A percentile compares a stretch with the other conserved stretches of the same genome.
These are phyloP conservation scores for Hirschioporus abietinus DNA, from an alignment of 768 basidiomycete genomes.

Conservation along the genomic window DNA sequence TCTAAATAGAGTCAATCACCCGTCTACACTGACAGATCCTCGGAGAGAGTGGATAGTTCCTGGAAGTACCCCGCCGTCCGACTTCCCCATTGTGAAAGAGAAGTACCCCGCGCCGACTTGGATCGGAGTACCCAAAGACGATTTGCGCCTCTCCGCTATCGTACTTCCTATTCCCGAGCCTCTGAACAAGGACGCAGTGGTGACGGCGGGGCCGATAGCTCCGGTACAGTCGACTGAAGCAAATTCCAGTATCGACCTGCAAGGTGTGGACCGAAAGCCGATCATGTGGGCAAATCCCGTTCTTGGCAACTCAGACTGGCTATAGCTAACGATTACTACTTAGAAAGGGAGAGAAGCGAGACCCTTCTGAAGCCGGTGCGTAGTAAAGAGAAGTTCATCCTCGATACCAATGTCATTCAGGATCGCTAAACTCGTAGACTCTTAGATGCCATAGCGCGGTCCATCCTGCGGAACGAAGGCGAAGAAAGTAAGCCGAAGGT, in stretches of 20 bases:
- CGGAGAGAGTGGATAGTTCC: background rate
- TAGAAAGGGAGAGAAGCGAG: background rate
- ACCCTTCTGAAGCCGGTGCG: background rate
- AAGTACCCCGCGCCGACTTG: background rate
- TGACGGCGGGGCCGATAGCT: too few species aligned
- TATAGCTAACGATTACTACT: background rate
- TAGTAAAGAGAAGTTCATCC: too few species aligned
- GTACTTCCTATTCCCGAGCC: background rate
- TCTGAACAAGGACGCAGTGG: too few species aligned
- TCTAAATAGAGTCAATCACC: background rate
- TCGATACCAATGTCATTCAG: too few species aligned
- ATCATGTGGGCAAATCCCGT: background rate
- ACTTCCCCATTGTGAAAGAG: background rate
- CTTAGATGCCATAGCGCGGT: background rate
- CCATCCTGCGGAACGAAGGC: background rate
- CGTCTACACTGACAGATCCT: background rate
- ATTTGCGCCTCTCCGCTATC: background rate
- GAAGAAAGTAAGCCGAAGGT: background rate
- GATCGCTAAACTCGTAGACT: background rate
- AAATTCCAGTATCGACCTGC: too few species aligned
- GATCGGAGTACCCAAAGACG: background rate
- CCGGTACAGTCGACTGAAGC: too few species aligned
- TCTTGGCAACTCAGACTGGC: background rate
- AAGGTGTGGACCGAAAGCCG: background rate
- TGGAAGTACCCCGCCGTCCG: background rate